Evolutionary conservation across 306 rosid genomes (phyloP), one percentile per base, ranked within the genome.

Genomic region (Prunus armeniaca): DNA sequence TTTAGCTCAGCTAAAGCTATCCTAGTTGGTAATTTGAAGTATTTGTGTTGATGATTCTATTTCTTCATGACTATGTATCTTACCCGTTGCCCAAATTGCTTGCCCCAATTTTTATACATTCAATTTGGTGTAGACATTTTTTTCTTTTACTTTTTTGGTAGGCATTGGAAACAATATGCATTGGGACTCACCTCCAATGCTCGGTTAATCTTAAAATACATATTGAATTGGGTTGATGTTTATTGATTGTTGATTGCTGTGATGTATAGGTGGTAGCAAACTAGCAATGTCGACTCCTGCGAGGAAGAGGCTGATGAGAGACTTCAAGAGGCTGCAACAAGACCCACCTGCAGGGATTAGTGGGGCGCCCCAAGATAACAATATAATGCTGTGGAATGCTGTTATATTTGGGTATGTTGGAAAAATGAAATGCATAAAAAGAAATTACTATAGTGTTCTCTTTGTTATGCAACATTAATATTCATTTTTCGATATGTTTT

Each of bases 271-370:
- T 45, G 68, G 69, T 45, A 46, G 77, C 13, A 3, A 64, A 64
- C 43, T 60, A 60, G 28, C 19, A 83, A 91, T 94, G 97, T 90
- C 94, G 54, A 93, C 97, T 79, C 97, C 97, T 68, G 73, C 98
- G 3, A 93, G 98, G 85, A 91, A 91, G 87, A 88, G 98, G 84
- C 80, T 93, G 83, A 93, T 91, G 98, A 90, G 98, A 72, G 98
- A 93, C 83, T 93, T 91, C 82, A 91, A 86, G 89, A 87, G 98
- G 79, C 79, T 93, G 88, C 98, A 91, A 72, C 97, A 88, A 62
- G 97, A 91, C 82, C 97, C 98, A 52, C 97, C 97, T 52, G 98
- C 96, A 3, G 97, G 97, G 76, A 91, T 93, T 74, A 93, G 98
- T 75, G 98, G 97, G 50, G 98, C 98, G 19, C 98, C 98, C 19